Conservation (phyloP, 2,329 filamentous ascomycete genomes). For the Penicillium expansum region DNA sequence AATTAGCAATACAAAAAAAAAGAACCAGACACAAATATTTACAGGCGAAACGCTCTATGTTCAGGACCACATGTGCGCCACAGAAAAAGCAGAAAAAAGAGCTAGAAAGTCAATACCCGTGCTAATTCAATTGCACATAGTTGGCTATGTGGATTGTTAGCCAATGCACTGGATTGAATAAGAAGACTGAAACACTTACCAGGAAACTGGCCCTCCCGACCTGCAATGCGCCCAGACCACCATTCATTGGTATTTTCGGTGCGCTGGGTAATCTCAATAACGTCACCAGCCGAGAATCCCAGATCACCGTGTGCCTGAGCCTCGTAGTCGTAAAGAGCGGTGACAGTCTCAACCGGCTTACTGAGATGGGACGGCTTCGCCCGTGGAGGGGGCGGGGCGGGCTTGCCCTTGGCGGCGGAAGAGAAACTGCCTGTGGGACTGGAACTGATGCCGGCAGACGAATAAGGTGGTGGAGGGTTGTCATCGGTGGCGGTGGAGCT, state of each 20-base stretch:
- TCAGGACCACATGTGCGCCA: constrained; percentile 21
- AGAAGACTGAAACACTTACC: constrained; percentile 56
- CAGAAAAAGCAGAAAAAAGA: constrained; percentile 5
- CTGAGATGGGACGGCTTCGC: constrained; percentile 76
- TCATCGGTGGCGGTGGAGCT: constrained; percentile 47
- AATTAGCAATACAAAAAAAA: constrained; percentile 1
- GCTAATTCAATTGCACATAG: constrained; percentile 38
- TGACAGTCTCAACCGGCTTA: constrained; percentile 71
- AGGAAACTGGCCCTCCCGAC: constrained; percentile 87
- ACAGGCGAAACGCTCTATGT: constrained; percentile 29
- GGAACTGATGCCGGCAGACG: constrained; percentile 35
- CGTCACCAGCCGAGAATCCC: constrained; percentile 82
- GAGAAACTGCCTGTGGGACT: constrained; percentile 47
- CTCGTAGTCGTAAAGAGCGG: constrained; percentile 92
- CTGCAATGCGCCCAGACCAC: constrained; percentile 83
- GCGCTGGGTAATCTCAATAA: constrained; percentile 80
- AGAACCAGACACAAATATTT: constrained; percentile 16
- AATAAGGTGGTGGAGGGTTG: constrained; percentile 70
- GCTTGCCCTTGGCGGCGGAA: constrained; percentile 65
- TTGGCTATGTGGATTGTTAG: constrained; percentile 30
- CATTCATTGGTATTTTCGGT: constrained; percentile 95
- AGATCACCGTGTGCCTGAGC: constrained; percentile 93
- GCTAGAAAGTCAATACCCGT: not conserved
- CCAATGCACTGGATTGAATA: not conserved
- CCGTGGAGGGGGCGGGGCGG: constrained; percentile 67